These are phyloP conservation scores for Nicotiana rustica DNA, from an alignment of 305 asterid genomes.

Conservation along the genomic window DNA sequence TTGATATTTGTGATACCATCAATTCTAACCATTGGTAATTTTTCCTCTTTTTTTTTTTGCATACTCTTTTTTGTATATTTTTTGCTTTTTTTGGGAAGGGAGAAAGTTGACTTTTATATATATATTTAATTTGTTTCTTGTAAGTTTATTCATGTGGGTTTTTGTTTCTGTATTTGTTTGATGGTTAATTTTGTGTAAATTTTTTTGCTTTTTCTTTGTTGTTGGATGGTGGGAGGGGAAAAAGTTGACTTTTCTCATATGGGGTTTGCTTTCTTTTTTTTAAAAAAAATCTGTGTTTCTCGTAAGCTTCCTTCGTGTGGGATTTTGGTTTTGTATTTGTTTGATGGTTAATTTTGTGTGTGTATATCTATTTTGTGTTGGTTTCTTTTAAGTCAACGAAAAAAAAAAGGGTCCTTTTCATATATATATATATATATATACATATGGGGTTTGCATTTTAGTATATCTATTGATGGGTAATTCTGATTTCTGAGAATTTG, in stretches of 20 bases:
- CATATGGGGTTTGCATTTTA: neutral
- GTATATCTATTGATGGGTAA: neutral
- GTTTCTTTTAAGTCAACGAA: conserved; percentile 1
- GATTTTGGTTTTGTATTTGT: neutral
- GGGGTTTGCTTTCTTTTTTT: too few relatives aligned
- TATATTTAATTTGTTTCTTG: conserved; percentile 2
- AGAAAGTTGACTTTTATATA: neutral
- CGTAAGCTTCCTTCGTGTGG: neutral
- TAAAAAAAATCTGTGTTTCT: neutral
- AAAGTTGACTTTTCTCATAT: conserved; percentile 56
- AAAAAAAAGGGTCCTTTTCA: neutral
- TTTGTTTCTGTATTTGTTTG: conserved; percentile 12
- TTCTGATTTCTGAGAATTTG: neutral
- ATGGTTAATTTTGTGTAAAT: conserved; percentile 1
- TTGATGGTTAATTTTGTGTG: conserved; percentile 6
- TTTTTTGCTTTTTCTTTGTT: conserved; percentile 2
- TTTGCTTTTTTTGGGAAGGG: neutral
- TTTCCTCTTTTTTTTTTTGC: neutral
- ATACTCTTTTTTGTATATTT: neutral
- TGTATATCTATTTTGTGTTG: neutral
- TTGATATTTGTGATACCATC: conserved; percentile 87
- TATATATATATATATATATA: too few relatives aligned
- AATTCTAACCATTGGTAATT: conserved; percentile 84
- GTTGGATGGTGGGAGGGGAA: conserved; percentile 37
- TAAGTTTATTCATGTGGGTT: neutral